Conservation (phyloP, 768 basidiomycete species). For the Cytidiella melzeri region DNA sequence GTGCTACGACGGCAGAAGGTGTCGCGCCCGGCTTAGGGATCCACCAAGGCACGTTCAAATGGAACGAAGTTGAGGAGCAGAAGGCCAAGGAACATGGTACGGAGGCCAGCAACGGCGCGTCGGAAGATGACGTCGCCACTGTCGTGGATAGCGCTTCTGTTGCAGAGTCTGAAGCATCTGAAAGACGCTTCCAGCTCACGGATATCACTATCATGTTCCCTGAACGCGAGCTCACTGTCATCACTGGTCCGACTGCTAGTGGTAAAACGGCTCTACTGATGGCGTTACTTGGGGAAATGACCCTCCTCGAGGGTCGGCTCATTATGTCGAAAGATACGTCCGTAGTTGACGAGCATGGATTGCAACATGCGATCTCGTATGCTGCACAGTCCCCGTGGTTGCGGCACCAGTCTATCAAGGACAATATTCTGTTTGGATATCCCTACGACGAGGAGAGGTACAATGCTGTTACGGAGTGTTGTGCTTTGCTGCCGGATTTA, state of each 20-base stretch:
- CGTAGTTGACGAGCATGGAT: slow-evolving; percentile 50
- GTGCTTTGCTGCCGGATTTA: slow-evolving; percentile 27
- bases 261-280: slow-evolving; percentile 78
- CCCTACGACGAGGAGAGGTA: slow-evolving; percentile 41
- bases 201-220: slow-evolving; percentile 71
- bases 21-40: slow-evolving; percentile 38
- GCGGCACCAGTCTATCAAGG: slow-evolving; percentile 38
- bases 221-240: slow-evolving; percentile 57
- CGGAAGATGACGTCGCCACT: slow-evolving; percentile 16
- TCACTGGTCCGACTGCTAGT: slow-evolving; percentile 75
- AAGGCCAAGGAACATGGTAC: slow-evolving; percentile 21
- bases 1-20: slow-evolving; percentile 15
- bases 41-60: slow-evolving; percentile 46
- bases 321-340: slow-evolving; percentile 61
- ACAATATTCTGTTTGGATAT: slow-evolving; percentile 46
- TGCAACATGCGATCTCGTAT: slow-evolving; percentile 42
- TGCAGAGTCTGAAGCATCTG: slow-evolving; percentile 17
- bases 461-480: slow-evolving; percentile 32
- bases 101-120: slow-evolving; percentile 2
- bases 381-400: slow-evolving; percentile 45
- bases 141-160: slow-evolving; percentile 18
- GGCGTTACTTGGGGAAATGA: slow-evolving; percentile 70
- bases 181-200: slow-evolving; percentile 57
- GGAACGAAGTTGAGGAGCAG: slow-evolving; percentile 42
- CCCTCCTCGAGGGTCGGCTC: slow-evolving; percentile 44